These are phyloP conservation scores for Paramarasmius palmivorus DNA, from an alignment of 1,284 basidiomycete genomes.

Conservation along the genomic window DNA sequence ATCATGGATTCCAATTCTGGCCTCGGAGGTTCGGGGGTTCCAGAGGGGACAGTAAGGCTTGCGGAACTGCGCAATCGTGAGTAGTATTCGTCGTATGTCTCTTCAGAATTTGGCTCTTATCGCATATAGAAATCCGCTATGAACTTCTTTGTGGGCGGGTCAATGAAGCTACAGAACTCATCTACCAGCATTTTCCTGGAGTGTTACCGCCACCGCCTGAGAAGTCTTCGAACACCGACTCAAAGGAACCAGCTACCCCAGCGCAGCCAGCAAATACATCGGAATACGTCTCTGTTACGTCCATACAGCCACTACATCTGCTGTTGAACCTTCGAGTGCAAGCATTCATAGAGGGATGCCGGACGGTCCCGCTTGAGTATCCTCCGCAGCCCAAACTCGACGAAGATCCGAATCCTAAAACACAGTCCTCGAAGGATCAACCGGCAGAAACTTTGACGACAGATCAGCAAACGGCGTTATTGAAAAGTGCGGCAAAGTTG, in stretches of 20 bases:
- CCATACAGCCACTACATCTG: conserved; percentile 72
- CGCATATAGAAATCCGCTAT: conserved; percentile 57
- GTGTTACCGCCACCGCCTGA: conserved; percentile 34
- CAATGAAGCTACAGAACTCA: conserved; percentile 62
- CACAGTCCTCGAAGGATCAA: conserved; percentile 5
- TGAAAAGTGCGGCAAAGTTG: conserved; percentile 63
- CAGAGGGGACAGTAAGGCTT: conserved; percentile 44
- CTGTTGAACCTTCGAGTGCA: conserved; percentile 82
- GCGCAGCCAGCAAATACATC: conserved; percentile 14
- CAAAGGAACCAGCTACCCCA: neutral
- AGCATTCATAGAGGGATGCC: conserved; percentile 80
- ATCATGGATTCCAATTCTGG: conserved; percentile 34
- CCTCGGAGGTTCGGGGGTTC: conserved; percentile 30
- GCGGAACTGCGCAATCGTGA: conserved; percentile 61
- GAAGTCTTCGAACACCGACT: conserved; percentile 1
- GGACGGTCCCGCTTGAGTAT: conserved; percentile 64
- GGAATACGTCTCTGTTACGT: conserved; percentile 52
- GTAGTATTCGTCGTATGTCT: conserved; percentile 21
- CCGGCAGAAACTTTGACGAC: conserved; percentile 17
- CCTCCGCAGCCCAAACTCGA: conserved; percentile 23
- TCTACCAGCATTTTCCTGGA: conserved; percentile 68
- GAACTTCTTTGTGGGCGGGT: conserved; percentile 71
- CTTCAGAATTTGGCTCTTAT: neutral
- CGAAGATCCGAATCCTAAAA: too few species aligned
- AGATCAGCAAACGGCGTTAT: conserved; percentile 42